Base-by-base conservation (phyloP, 2,329 filamentous ascomycete species). In the Fusarium tricinctum region DNA sequence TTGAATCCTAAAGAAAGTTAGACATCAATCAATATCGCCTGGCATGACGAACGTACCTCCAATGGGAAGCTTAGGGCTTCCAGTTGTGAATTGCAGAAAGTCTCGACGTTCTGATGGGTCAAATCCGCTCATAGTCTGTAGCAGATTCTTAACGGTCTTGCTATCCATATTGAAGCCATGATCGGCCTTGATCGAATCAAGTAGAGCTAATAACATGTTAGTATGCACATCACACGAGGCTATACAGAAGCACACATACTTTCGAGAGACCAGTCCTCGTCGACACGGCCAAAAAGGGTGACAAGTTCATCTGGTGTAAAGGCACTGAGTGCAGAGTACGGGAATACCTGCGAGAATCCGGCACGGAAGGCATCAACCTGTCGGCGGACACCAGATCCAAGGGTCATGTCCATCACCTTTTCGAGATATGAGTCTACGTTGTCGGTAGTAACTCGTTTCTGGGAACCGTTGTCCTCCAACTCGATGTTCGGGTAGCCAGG, bases 161-260 rank as follows among this genome's bases (percentile, higher is more conserved):
- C 95, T 98, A 77, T 99, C 96, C 88, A 99, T 96, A 74, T 98
- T 99, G 83, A 93, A 99, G 10, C 96, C 96, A 77, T 99, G 96
- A 74, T 99, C 96, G 28, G 96, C 96, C 82, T 99, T 99, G 82
- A 99, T 95, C 1, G 95, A 97, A 76, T 99, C 96, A 88, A 97
- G 97, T 40, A 99, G 88, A 62, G 96, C 93, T 96, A 39, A 60
- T 73, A 48, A 74, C 66, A 47, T 40, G 20, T 57, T 52, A 63
- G 40, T 12, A 28, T 26, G 4, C 9, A 38, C 10, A 26, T 39
- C 23, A 33, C 13, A 44, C 9, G 10, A 3, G 28, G 22, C 6
- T 15, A 8, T 9, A 10, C 4, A 8, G 40, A 26, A 32, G 19
- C 30, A 47, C 56, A 85, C 92, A 86, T 88, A 96, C 93, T 99